Conservation (phyloP, 2,329 filamentous ascomycete species). For the Diaporthe sp. region DNA sequence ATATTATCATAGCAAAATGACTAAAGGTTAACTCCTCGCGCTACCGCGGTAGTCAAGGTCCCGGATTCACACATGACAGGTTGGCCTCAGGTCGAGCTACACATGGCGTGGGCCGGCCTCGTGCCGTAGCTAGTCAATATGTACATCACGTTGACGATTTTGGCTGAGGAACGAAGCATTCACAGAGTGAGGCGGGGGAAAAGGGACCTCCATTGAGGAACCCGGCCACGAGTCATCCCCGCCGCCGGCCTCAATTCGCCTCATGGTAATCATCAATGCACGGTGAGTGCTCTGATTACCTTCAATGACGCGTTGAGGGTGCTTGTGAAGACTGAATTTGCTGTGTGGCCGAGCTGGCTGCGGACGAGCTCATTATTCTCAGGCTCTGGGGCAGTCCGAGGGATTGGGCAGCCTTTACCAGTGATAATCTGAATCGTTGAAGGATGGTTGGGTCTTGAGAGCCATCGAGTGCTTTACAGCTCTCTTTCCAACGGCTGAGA, state of each 20-base stretch:
- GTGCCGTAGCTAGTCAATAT: not conserved
- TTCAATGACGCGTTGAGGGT: conserved; percentile 1
- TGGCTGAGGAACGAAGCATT: not conserved
- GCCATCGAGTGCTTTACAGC: not conserved
- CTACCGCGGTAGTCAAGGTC: not conserved
- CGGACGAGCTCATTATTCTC: not conserved
- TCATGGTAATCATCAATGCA: not conserved
- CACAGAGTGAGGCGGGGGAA: not conserved
- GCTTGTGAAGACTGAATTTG: too few species aligned
- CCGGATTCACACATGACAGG: not conserved
- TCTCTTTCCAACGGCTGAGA: not conserved
- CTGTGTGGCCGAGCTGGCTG: not conserved
- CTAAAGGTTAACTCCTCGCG: not conserved
- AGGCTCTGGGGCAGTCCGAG: too few species aligned
- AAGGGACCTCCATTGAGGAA: too few species aligned
- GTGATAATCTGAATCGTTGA: not conserved
- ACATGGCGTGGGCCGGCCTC: not conserved
- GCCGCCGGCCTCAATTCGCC: not conserved
- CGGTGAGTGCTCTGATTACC: not conserved
- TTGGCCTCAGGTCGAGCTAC: not conserved
- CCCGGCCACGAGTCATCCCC: not conserved
- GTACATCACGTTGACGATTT: not conserved
- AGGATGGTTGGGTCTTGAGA: not conserved
- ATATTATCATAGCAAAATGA: not conserved
- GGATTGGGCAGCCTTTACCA: not conserved